Conservation (phyloP, 2,329 filamentous ascomycete genomes). For the Trichoderma oligosporum region DNA sequence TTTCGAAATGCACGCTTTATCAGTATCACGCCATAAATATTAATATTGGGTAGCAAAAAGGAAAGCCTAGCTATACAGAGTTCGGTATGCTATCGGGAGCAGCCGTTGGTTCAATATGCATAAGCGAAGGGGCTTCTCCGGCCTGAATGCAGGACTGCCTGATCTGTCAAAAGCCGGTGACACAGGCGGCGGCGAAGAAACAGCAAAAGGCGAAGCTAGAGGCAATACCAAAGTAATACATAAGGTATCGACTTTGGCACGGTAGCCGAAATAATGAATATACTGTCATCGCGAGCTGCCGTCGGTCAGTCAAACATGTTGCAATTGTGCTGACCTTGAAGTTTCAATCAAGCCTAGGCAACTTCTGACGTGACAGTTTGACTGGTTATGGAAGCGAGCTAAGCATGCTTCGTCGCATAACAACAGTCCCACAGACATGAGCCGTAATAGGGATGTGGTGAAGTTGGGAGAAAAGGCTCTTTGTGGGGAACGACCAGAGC, state of each 20-base stretch:
- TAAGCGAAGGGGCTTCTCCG: slow-evolving; percentile 10
- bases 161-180: not conserved
- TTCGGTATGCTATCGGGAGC: not conserved
- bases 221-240: not conserved
- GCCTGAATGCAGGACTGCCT: not conserved
- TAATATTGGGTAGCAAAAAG: not conserved
- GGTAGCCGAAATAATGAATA: too few relatives aligned
- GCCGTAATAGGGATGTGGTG: not conserved
- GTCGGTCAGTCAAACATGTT: not conserved
- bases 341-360: not conserved
- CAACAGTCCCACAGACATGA: not conserved
- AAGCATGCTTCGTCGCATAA: not conserved
- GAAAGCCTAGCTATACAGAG: not conserved
- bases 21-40: not conserved
- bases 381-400: not conserved
- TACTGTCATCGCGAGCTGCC: too few relatives aligned
- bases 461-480: not conserved
- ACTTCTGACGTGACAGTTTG: not conserved
- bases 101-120: not conserved
- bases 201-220: not conserved
- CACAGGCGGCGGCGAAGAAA: not conserved
- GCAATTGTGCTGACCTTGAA: not conserved
- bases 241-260: too few relatives aligned
- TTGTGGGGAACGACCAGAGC: not conserved
- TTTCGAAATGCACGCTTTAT: not conserved